Base-by-base conservation (phyloP, 805 yeast species). In the Sugiyamaella smithiae region DNA sequence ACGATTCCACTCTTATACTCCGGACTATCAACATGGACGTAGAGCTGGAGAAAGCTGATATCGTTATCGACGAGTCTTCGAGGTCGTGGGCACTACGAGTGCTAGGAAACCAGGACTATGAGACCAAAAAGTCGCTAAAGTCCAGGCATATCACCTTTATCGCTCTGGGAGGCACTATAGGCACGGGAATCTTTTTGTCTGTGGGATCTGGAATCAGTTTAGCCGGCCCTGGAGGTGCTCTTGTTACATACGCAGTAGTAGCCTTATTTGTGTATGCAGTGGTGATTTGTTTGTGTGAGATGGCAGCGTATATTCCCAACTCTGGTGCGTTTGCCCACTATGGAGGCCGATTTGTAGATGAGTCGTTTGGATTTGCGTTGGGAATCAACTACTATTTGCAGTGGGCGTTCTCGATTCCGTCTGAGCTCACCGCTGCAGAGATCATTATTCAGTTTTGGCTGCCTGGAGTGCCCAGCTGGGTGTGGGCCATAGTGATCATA, bases 161-260 rank as follows among this genome's bases (percentile, higher is more conserved):
- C 58, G 87, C 89, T 47, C 73, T 84, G 53, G 88, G 88, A 58
- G 87, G 88, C 46, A 74, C 83, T 46, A 82, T 85, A 53, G 93
- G 91, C 61, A 82, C 89, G 4, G 91, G 89, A 64, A 69, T 84
- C 44, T 82, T 85, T 55, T 81, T 85, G 45, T 40, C 57, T 14
- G 53, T 51, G 2, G 61, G 59, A 3, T 55, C 43, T 4, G 51
- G 52, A 1, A 54, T 61, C 32, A 48, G 55, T 19, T 50, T 50
- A 20, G 61, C 60, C 11, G 67, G 67, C 0, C 67, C 67, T 3
- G 57, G 61, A 11, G 66, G 64, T 2, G 57, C 62, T 9, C 44
- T 63, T n/a, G 66, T 53, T 33, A 61, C 61, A 8, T 71, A 71
- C 43, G 65, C 64, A 1, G 52, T 63, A 44, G 56, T 59, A 54